Evolutionary conservation across 2,329 filamentous ascomycete genomes (phyloP), one percentile per base, ranked within the genome.

Genomic region (Penicillium concentricum): DNA sequence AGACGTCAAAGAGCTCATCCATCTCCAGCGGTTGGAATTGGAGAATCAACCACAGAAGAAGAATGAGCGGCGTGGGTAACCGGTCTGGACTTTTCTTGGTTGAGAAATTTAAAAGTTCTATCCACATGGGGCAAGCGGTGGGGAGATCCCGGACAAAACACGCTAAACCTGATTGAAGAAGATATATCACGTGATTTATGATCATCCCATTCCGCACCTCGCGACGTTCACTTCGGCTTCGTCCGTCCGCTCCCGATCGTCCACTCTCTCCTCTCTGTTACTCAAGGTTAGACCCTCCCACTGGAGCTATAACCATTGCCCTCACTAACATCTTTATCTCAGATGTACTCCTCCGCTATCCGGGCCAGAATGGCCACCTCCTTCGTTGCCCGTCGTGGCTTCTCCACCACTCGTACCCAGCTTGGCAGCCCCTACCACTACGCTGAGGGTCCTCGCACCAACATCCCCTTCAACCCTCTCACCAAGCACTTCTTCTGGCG

Each of bases 401-500:
- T 99, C 88, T 89, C 92, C 79, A 87, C 91, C 73, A 95, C 93
- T 76, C 90, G 91, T 73, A 80, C 89, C 75, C 91, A 90, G 78
- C 81, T 96, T 76, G 85, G 83, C 70, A 95, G 91, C 76, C 92
- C 92, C 64, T 97, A 96, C 88, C 94, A 99, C 84, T 99, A 99
- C 83, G 89, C 93, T 69, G 93, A 97, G 83, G 94, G 93, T 65
- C 90, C 93, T 73, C 89, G 91, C 79, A 88, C 84, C 83, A 97
- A 97, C 85, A 80, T 99, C 66, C 94, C 94, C 67, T 99, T 99
- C 87, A 96, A 99, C 84, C 90, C 94, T 67, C 84, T 91, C 81
- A 93, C 87, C 75, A 90, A 87, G 80, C 89, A 84, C 81, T 99
- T 99, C 77, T 85, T 81, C 66, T 61, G 91, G 68, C 84, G 88